A percentile compares a stretch with the other conserved stretches of the same genome.
Evolutionary conservation across 1,284 basidiomycete genomes (phyloP).

Genomic region (Lentinula novae-zelandiae): DNA sequence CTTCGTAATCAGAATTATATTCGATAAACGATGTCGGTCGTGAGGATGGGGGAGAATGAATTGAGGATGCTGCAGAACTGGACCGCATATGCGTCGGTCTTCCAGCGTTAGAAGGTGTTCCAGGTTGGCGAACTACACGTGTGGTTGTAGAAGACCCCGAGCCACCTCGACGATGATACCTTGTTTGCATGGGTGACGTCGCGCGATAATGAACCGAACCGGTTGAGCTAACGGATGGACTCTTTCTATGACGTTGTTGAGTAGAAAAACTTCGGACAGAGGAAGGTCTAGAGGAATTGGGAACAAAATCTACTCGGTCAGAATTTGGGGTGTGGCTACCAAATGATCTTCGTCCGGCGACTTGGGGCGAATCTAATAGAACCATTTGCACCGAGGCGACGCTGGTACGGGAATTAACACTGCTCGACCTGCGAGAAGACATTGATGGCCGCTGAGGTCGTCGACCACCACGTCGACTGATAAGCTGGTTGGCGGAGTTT

Average conservation of each 20-base stretch:
- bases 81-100: constrained; percentile 55
- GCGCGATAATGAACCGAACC: constrained; percentile 63
- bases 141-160: constrained; percentile 65
- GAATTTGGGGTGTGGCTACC: constrained; percentile 77
- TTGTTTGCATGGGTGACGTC: constrained; percentile 52
- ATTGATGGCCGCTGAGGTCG: constrained; percentile 59
- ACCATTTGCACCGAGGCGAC: constrained; percentile 60
- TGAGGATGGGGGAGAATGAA: constrained; percentile 67
- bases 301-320: constrained; percentile 47
- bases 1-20: constrained; percentile 57
- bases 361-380: constrained; percentile 55
- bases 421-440: constrained; percentile 76
- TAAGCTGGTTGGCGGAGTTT: constrained; percentile 21
- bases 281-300: constrained; percentile 64
- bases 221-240: constrained; percentile 69
- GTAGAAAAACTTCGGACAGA: constrained; percentile 68
- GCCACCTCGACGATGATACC: constrained; percentile 66
- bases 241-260: constrained; percentile 62
- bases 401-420: constrained; percentile 74
- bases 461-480: constrained; percentile 34
- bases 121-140: constrained; percentile 66
- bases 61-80: constrained; percentile 71
- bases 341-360: constrained; percentile 54
- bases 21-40: constrained; percentile 75
- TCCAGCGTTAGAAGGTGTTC: constrained; percentile 25